phyloP scores from a whole-genome alignment of 495 filamentous ascomycete genomes.

The Trichoderma virens region DNA sequence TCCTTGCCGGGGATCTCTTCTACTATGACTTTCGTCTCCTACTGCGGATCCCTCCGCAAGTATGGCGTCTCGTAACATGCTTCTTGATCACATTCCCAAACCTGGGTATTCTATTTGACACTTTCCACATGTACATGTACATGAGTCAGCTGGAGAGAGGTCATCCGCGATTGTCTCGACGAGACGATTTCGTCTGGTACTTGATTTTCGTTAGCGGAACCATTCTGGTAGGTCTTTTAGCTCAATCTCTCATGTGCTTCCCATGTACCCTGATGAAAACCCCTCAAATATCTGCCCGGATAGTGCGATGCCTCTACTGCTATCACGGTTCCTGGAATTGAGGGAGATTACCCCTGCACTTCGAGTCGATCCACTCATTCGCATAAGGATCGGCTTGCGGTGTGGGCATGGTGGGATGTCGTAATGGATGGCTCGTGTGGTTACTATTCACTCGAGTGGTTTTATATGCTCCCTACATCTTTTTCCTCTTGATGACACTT shows the following conservation, averaged over 20 bases:
- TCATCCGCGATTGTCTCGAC: conserved; percentile 34
- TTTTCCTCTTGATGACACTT: conserved; percentile 13
- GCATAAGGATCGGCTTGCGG: conserved; percentile 65
- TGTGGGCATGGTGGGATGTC: conserved; percentile 86
- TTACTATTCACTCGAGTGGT: conserved; percentile 59
- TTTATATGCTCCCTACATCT: conserved; percentile 79
- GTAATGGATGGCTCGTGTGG: conserved; percentile 72
- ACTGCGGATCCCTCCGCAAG: conserved; percentile 53
- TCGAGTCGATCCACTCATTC: conserved; percentile 63
- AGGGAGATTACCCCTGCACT: conserved; percentile 92
- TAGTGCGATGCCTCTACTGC: conserved; percentile 58
- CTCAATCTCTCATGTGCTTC: conserved; percentile 14
- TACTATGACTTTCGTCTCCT: conserved; percentile 50
- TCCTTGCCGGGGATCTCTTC: conserved; percentile 47
- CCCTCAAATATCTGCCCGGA: conserved; percentile 95
- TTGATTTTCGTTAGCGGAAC: conserved; percentile 33
- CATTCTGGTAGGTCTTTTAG: conserved; percentile 35
- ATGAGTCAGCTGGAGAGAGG: conserved; percentile 34
- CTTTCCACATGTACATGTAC: conserved; percentile 57
- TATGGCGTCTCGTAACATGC: conserved; percentile 50
- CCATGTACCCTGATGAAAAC: conserved; percentile 12
- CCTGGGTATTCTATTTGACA: conserved; percentile 66
- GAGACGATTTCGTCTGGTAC: conserved; percentile 44
- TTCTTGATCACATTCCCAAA: conserved; percentile 64
- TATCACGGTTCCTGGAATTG: conserved; percentile 96